Conservation (phyloP, 2,329 filamentous ascomycete genomes). For the Alternaria burnsii region DNA sequence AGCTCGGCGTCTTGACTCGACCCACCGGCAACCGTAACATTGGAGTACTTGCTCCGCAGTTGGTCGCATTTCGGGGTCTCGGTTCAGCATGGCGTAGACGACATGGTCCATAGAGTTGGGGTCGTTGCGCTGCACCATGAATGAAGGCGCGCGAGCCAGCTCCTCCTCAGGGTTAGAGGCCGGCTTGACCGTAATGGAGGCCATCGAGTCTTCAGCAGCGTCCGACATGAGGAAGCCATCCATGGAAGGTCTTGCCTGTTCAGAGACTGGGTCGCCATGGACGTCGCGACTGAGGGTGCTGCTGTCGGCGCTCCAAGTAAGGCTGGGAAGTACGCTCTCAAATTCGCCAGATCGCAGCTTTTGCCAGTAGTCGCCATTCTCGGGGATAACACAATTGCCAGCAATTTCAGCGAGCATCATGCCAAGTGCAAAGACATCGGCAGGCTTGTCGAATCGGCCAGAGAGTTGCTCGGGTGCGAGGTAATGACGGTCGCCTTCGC, state of each 20-base stretch:
- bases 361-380: conserved; percentile 92
- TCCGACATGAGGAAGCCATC: conserved; percentile 45
- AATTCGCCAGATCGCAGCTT: conserved; percentile 89
- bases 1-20: conserved; percentile 76
- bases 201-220: conserved; percentile 50
- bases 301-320: conserved; percentile 80
- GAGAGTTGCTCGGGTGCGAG: conserved; percentile 92
- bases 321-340: conserved; percentile 78
- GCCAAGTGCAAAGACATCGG: conserved; percentile 92
- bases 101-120: conserved; percentile 81
- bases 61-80: conserved; percentile 76
- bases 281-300: conserved; percentile 74
- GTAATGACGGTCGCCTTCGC: conserved; percentile 95
- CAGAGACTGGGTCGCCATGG: conserved; percentile 54
- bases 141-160: conserved; percentile 75
- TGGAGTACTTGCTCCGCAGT: conserved; percentile 76
- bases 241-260: conserved; percentile 27
- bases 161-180: conserved; percentile 55
- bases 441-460: conserved; percentile 86
- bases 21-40: conserved; percentile 80
- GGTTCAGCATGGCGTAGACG: conserved; percentile 87
- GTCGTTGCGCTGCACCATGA: conserved; percentile 83
- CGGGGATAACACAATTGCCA: conserved; percentile 90
- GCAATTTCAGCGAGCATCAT: conserved; percentile 95
- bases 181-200: conserved; percentile 46